phyloP scores from a whole-genome alignment of 805 yeast genomes.

The Metschnikowia lachancei region DNA sequence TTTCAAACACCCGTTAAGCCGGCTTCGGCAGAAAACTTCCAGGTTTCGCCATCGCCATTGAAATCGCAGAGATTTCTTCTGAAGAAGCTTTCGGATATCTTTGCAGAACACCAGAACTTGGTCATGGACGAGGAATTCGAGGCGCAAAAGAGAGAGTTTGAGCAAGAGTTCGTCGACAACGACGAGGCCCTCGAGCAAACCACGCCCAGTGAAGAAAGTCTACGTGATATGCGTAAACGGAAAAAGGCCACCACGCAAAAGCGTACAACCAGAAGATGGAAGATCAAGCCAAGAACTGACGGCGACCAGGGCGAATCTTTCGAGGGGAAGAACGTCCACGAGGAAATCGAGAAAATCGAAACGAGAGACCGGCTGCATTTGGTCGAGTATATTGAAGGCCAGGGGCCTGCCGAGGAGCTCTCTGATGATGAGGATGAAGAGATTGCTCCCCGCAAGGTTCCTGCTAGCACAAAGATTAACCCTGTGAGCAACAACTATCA shows the following conservation, averaged over 20 bases:
- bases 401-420: constrained; percentile 5
- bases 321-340: constrained; percentile 41
- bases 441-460: constrained; percentile 14
- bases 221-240: constrained; percentile 8
- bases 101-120: constrained; percentile 44
- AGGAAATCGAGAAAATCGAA: constrained; percentile 36
- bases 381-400: constrained; percentile 24
- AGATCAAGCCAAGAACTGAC: constrained; percentile 40
- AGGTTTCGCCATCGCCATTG: constrained; percentile 47
- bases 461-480: constrained; percentile 20
- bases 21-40: constrained; percentile 22
- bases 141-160: constrained; percentile 18
- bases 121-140: constrained; percentile 19
- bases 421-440: constrained; percentile 20
- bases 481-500: constrained; percentile 50
- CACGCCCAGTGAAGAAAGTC: neutral
- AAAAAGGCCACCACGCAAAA: constrained; percentile 47
- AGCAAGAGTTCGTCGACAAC: constrained; percentile 13
- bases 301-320: constrained; percentile 28
- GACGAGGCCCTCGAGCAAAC: constrained; percentile 11
- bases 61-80: constrained; percentile 33
- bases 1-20: constrained; percentile 19
- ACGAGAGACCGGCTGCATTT: constrained; percentile 27
- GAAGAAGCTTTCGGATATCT: constrained; percentile 43
- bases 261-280: constrained; percentile 51